Conservation (phyloP, 106 monocot genomes). For the Vanilla planifolia region DNA sequence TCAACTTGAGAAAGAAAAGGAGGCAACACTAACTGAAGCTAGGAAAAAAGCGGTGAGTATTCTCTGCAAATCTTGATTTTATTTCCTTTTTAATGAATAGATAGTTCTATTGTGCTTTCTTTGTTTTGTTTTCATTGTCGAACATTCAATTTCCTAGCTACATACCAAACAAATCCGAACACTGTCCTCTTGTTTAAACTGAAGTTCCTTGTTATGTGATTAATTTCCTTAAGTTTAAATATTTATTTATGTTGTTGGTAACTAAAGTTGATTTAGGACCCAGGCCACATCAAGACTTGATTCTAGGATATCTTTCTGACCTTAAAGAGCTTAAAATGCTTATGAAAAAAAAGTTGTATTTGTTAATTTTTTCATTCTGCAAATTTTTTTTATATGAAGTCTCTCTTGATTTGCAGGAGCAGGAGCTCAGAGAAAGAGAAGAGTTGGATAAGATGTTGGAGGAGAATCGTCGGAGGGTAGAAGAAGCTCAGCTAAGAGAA, state of each 20-base stretch:
- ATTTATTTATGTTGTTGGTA: too few species aligned
- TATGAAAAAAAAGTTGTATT: not conserved
- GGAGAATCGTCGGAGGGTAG: slow-evolving; percentile 79
- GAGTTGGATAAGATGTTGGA: slow-evolving; percentile 92
- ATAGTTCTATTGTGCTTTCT: not conserved
- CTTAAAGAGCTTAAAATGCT: too few species aligned
- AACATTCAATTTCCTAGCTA: slow-evolving; percentile 1
- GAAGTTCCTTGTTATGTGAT: too few species aligned
- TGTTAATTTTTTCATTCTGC: not conserved
- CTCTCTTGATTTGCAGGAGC: slow-evolving; percentile 44
- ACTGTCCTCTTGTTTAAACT: too few species aligned
- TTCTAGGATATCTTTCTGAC: too few species aligned
- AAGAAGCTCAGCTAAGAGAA: slow-evolving; percentile 78
- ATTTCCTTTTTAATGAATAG: not conserved
- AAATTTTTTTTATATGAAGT: not conserved
- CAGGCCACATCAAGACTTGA: too few species aligned
- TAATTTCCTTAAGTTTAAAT: too few species aligned
- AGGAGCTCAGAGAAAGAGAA: slow-evolving; percentile 74
- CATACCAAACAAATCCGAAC: too few species aligned
- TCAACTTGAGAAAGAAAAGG: slow-evolving; percentile 94
- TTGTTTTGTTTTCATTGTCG: not conserved
- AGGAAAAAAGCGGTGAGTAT: slow-evolving; percentile 60
- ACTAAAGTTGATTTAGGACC: too few species aligned
- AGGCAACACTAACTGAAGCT: slow-evolving; percentile 70
- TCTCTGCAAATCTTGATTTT: not conserved